Conservation (phyloP, 208 protist genomes). For the Leishmania mexicana region DNA sequence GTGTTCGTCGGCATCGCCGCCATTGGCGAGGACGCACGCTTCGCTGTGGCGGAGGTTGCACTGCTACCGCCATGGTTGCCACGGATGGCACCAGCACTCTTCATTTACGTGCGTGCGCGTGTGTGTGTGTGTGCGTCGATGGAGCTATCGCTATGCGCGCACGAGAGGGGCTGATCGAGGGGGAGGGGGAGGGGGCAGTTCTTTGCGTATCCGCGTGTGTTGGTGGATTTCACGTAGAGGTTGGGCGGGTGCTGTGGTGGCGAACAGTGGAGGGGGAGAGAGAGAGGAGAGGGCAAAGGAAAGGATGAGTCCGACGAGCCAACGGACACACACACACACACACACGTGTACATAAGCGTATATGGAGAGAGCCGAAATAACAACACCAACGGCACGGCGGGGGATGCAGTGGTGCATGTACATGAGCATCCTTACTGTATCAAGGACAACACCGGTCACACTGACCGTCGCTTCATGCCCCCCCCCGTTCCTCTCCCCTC, state of each 20-base stretch:
- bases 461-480: not conserved
- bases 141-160: not conserved
- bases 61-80: not conserved
- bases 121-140: not conserved
- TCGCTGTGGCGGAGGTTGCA: not conserved
- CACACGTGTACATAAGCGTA: not conserved
- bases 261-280: not conserved
- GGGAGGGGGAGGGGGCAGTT: not conserved
- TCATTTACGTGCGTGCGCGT: not conserved
- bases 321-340: not conserved
- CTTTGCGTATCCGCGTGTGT: not conserved
- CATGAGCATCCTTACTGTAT: not conserved
- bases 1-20: constrained; percentile 28
- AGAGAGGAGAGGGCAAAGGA: not conserved
- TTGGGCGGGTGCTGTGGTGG: not conserved
- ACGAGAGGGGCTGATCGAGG: not conserved
- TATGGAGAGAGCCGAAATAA: not conserved
- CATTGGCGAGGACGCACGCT: constrained; percentile 35
- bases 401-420: not conserved
- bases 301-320: not conserved
- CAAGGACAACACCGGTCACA: not conserved
- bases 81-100: not conserved
- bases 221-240: too few relatives aligned
- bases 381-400: not conserved
- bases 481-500: not conserved